phyloP scores from a whole-genome alignment of 1,139 yeast species.

The Scheffersomyces stambukii region DNA sequence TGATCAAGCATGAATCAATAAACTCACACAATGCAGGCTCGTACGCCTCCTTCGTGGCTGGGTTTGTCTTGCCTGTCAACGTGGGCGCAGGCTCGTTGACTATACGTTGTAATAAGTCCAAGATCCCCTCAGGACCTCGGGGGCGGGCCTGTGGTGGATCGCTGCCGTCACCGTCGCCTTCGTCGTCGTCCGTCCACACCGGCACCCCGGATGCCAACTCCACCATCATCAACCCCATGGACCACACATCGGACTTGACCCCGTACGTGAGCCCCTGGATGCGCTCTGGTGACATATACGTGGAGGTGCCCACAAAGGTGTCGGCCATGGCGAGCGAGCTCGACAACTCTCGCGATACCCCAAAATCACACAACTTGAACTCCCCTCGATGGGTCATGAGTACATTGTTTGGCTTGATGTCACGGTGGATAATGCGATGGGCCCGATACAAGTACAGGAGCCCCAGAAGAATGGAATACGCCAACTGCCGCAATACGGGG shows the following conservation, averaged over 20 bases:
- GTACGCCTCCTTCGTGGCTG: slow-evolving; percentile 21
- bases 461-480: slow-evolving; percentile 77
- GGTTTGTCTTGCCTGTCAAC: slow-evolving; percentile 31
- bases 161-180: slow-evolving; percentile 13
- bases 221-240: slow-evolving; percentile 82
- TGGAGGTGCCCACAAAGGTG: slow-evolving; percentile 95
- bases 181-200: slow-evolving; percentile 38
- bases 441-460: slow-evolving; percentile 72
- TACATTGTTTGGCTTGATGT: slow-evolving; percentile 52
- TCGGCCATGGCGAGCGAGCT: slow-evolving; percentile 84
- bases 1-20: slow-evolving; percentile 63
- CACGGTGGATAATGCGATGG: slow-evolving; percentile 89
- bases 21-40: slow-evolving; percentile 52
- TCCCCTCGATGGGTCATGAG: slow-evolving; percentile 75
- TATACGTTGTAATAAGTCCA: slow-evolving; percentile 84
- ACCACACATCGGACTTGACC: slow-evolving; percentile 95
- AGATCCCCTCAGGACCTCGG: slow-evolving; percentile 75
- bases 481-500: slow-evolving; percentile 65
- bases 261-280: slow-evolving; percentile 93
- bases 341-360: slow-evolving; percentile 86
- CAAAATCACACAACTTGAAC: slow-evolving; percentile 87
- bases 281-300: slow-evolving; percentile 97
- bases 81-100: slow-evolving; percentile 91
- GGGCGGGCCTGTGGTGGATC: too few species aligned
- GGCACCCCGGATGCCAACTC: slow-evolving; percentile 80